phyloP scores from a whole-genome alignment of 805 yeast species.

The Cyberlindnera sargentensis region DNA sequence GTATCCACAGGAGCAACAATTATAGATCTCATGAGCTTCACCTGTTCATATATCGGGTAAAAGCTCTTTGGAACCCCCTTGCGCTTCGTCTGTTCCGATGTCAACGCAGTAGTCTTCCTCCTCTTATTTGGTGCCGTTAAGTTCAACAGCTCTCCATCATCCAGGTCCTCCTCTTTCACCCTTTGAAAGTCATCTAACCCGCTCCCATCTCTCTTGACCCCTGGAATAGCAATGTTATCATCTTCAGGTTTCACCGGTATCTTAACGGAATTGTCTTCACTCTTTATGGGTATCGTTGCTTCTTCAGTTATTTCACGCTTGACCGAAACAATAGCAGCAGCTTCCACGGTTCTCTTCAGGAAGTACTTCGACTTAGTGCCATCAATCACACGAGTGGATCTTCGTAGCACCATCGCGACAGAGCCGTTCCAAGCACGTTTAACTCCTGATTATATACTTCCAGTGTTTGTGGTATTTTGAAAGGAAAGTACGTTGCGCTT shows the following conservation, averaged over 20 bases:
- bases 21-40: constrained; percentile 59
- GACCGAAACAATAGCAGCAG: neutral
- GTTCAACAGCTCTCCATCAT: too few species aligned
- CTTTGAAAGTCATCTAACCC: neutral
- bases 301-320: constrained; percentile 5
- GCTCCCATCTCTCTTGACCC: constrained; percentile 1
- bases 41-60: constrained; percentile 46
- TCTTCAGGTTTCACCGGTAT: neutral
- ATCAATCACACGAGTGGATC: neutral
- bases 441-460: too few species aligned
- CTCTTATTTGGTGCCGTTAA: neutral
- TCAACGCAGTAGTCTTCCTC: neutral
- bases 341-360: constrained; percentile 1
- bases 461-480: too few species aligned
- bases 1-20: constrained; percentile 81
- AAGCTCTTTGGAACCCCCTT: constrained; percentile 38
- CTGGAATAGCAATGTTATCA: neutral
- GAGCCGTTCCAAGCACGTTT: too few species aligned
- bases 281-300: neutral
- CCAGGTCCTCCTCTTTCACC: too few species aligned
- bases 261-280: too few species aligned
- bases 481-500: too few species aligned
- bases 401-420: neutral
- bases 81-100: too few species aligned
- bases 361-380: constrained; percentile 1